Evolutionary conservation across 2,329 filamentous ascomycete species (phyloP), one percentile per base, ranked within the genome.

Genomic region (Colletotrichum sp.): DNA sequence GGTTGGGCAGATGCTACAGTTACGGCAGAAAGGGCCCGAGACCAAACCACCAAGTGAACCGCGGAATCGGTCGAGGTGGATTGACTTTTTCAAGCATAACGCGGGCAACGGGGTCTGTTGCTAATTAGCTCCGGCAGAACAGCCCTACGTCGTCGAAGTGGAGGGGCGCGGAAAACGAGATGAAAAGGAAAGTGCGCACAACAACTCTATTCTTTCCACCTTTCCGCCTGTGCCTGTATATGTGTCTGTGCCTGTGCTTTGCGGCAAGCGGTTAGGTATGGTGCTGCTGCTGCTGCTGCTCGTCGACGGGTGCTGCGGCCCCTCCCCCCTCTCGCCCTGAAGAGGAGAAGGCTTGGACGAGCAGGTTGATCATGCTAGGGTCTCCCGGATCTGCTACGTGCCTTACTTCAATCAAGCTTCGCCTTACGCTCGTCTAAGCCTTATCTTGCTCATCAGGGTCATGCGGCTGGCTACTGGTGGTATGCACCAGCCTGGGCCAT

Each of bases 351-450:
- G 18, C 28, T 16, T 32, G 52, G 34, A 39, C 34, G 28, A 55
- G 21, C 34, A 48, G 34, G 57, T 18, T 18, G 36, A 34, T 21
- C 7, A 18, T 36, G 26, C 67, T 32, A 52, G 67, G 66, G 66
- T 60, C 24, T 60, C 18, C 66, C 55, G 26, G 52, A 69, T 60
- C 30, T 30, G 52, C 52, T 36, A 59, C 52, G 16, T 18, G 65
- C 66, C 66, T 69, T 69, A 43, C 52, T 18, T 60, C 52, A 30
- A 69, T 30, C 67, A 70, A 63, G 36, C 67, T 70, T 63, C 67
- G 67, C 39, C 67, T 34, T 61, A 70, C 67, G 36, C 67, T 32
- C 16, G 67, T 70, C 57, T 39, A 70, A 70, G 67, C 67, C 67
- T 52, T 48, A 52, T 63, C 55, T 48, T 61, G 57, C 26, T 48